Percentiles rank a stretch among this genome's conserved stretches.
phyloP scores from a whole-genome alignment of 257 asterid species.

The Gentiana dahurica region DNA sequence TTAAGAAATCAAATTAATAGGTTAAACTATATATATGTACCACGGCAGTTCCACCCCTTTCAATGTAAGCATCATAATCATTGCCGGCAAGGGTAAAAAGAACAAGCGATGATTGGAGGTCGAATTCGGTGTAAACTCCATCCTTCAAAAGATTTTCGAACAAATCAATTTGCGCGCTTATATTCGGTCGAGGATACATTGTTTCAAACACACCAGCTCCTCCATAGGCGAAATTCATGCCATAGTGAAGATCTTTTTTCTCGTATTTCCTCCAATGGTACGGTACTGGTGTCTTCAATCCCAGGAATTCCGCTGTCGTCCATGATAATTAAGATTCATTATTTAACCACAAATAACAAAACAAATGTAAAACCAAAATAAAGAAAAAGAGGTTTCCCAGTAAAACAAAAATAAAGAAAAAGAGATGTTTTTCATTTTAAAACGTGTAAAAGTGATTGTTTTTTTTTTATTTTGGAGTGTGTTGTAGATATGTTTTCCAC shows the following conservation, averaged over 20 bases:
- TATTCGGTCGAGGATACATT: constrained; percentile 31
- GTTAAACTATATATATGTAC: constrained; percentile 8
- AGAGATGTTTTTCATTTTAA: background rate
- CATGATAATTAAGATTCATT: too few relatives aligned
- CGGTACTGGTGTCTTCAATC: constrained; percentile 48
- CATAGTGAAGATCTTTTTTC: constrained; percentile 27
- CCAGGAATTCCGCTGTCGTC: constrained; percentile 51
- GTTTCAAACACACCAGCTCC: constrained; percentile 82
- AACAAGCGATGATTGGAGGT: constrained; percentile 38
- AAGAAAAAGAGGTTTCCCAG: background rate
- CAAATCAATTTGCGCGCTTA: constrained; percentile 50
- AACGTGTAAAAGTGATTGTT: background rate
- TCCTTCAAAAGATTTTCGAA: constrained; percentile 30
- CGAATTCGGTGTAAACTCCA: constrained; percentile 29
- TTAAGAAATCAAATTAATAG: background rate
- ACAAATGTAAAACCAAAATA: background rate
- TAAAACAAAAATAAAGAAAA: background rate
- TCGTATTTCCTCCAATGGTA: constrained; percentile 45
- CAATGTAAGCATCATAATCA: constrained; percentile 37
- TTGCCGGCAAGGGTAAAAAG: constrained; percentile 55
- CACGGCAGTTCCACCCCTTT: constrained; percentile 32
- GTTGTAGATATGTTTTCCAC: too few relatives aligned
- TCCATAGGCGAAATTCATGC: constrained; percentile 78
- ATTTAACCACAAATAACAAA: background rate
- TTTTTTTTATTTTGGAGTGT: background rate